Percentiles rank a stretch among this genome's conserved stretches.
phyloP scores from a whole-genome alignment of 345 rosid genomes.

The Corchorus olitorius region DNA sequence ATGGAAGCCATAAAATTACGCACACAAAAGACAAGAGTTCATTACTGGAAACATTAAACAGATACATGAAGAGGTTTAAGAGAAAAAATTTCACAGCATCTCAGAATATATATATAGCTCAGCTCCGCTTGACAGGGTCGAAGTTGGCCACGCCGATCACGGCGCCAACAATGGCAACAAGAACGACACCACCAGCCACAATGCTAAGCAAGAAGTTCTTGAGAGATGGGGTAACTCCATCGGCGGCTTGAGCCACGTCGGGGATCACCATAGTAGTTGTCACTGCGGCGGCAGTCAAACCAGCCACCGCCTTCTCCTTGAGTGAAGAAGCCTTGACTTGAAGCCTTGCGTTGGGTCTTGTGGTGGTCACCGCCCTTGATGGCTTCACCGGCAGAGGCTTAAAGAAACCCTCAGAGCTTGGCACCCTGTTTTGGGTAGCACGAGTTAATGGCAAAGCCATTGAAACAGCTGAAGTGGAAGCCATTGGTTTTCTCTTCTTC shows the following conservation, averaged over 20 bases:
- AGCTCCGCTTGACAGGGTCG: slow-evolving; percentile 71
- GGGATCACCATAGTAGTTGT: slow-evolving; percentile 80
- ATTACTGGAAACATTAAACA: slow-evolving; percentile 13
- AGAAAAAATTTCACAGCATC: background rate
- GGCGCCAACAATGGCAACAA: slow-evolving; percentile 57
- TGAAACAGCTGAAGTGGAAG: slow-evolving; percentile 74
- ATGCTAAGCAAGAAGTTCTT: slow-evolving; percentile 94
- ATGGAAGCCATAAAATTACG: background rate
- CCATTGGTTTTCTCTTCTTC: slow-evolving; percentile 40
- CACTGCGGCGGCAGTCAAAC: slow-evolving; percentile 72
- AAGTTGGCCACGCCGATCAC: slow-evolving; percentile 77
- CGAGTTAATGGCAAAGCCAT: slow-evolving; percentile 59
- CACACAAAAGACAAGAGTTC: slow-evolving; percentile 15
- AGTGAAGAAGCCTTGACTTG: slow-evolving; percentile 56
- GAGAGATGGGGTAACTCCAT: slow-evolving; percentile 72
- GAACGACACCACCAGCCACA: slow-evolving; percentile 73
- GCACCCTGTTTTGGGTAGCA: slow-evolving; percentile 46
- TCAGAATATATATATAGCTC: slow-evolving; percentile 8
- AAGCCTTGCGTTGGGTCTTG: slow-evolving; percentile 31
- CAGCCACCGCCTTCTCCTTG: slow-evolving; percentile 78
- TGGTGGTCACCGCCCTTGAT: slow-evolving; percentile 34
- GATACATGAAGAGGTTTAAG: slow-evolving; percentile 20
- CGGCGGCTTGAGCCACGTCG: slow-evolving; percentile 80
- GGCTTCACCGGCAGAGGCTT: slow-evolving; percentile 62
- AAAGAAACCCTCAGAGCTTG: slow-evolving; percentile 45